Base-by-base conservation (phyloP, 1,284 basidiomycete species). In the Volvariella volvacea region DNA sequence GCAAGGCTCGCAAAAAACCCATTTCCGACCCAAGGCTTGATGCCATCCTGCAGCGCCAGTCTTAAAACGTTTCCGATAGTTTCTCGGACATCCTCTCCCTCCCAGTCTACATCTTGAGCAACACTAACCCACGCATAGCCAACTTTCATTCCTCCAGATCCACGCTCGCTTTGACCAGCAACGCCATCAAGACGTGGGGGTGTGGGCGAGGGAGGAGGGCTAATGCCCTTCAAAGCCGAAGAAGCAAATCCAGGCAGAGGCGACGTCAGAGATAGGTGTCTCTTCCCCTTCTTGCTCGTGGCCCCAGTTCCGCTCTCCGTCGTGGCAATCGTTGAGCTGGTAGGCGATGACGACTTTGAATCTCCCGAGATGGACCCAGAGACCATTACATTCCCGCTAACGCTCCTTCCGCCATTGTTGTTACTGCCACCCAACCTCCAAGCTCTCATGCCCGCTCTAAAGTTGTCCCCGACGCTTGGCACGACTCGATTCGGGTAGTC, bases 41-140 rank as follows among this genome's bases (percentile, higher is more conserved):
- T 38, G 2, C 65, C 65, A 32, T 67, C 64, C 42, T 70, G 65
- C 39, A 69, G 47, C 16, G 71, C 75, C 56, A 80, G 67, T 34
- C 65, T 66, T 44, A 83, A 50, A 20, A 85, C 71, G 8, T 69
- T 73, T n/a, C 65, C 73, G 21, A 89, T 59, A 41, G 75, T 76
- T 51, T 85, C 81, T 8, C 77, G 65, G 34, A 88, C 71, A 58
- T 86, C 81, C 48, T 77, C 71, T n/a, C 87, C 87, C 53, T 88
- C 83, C 70, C 78, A 82, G 59, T 89, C 86, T 25, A 88, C 76
- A 56, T 88, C 86, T 42, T 83, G 81, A 20, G 76, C 75, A 36
- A 78, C 65, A 55, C 75, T 81, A 15, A 88, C 75, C 84, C 85
- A 89, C 16, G 80, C 74, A 60, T 89, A 89, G 22, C 76, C 78